These are phyloP conservation scores for Erigeron canadensis DNA, from an alignment of 129 eudicot genomes.

Conservation along the genomic window DNA sequence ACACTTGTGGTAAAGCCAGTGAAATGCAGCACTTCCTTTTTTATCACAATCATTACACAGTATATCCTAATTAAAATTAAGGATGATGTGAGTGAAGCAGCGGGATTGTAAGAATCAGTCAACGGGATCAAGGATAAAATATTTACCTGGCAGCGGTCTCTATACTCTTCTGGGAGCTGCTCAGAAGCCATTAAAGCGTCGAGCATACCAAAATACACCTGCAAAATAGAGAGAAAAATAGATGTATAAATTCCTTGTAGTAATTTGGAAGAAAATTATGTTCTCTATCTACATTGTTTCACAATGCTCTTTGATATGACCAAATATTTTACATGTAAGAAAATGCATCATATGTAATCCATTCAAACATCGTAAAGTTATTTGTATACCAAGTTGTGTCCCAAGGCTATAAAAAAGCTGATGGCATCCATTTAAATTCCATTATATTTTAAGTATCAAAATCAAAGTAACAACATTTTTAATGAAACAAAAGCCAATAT, in stretches of 20 bases:
- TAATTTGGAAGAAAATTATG: neutral
- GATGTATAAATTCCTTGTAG: neutral
- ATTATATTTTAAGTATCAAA: too few species aligned
- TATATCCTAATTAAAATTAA: slow-evolving; percentile 58
- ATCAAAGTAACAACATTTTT: too few species aligned
- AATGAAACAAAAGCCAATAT: too few species aligned
- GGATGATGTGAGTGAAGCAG: neutral
- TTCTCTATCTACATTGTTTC: neutral
- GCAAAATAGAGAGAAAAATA: slow-evolving; percentile 9
- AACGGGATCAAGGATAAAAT: neutral
- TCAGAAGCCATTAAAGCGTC: slow-evolving; percentile 97
- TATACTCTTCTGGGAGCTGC: slow-evolving; percentile 88
- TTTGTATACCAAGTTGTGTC: too few species aligned
- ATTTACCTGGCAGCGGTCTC: slow-evolving; percentile 83
- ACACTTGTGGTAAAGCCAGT: slow-evolving; percentile 95
- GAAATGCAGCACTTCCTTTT: slow-evolving; percentile 80
- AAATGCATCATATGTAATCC: too few species aligned
- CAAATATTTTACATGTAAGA: too few species aligned
- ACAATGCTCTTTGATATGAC: too few species aligned
- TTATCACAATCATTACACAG: slow-evolving; percentile 88
- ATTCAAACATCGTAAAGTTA: too few species aligned
- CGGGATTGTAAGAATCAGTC: neutral
- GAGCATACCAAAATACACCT: slow-evolving; percentile 99
- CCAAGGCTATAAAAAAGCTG: too few species aligned
- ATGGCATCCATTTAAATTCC: too few species aligned